Base-by-base conservation (phyloP, 2,329 filamentous ascomycete genomes). In the Sarocladiaceae sp. region DNA sequence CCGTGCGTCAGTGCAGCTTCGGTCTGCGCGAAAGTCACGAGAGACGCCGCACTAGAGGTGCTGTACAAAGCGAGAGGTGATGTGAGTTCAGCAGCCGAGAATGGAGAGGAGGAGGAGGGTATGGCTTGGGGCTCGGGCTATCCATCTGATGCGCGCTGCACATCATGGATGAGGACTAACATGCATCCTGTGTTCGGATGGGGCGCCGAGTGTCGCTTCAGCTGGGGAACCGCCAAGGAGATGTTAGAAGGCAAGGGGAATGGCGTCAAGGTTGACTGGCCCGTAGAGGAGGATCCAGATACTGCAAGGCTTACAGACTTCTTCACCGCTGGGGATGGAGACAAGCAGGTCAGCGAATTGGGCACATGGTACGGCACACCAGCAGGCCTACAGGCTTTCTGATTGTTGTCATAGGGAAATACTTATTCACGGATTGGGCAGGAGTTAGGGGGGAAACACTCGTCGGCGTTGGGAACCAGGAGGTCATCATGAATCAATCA, bases 151-250 rank as follows among this genome's bases (percentile, higher is more conserved):
- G 81, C 74, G 16, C 78, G 85, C 50, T 95, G 89, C 55, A 79
- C 84, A 2, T 64, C 67, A 18, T 98, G 93, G 91, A 62, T 98
- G 59, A 86, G 82, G 65, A 69, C 69, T 31, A 93, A 91, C 52
- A 91, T 96, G 82, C 83, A 98, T 58, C 87, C 88, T 3, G 67
- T 97, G 1, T 98, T 97, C 68, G 93, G 93, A 12, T 98, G 93
- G 91, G 90, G 91, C 0, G 78, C 78, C 19, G 90, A 97, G 65
- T 95, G 88, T 60, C 76, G 93, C 4, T 97, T 96, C 58, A 95
- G 89, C 58, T 98, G 93, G 93, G 86, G 85, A 0, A 97, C 93
- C 1, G 86, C 86, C 2, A 96, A 94, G 67, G 90, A 97, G 57
- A 78, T 97, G 80, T 68, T 98, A 3, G 90, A 96, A 53, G 68